Conservation (phyloP, 345 rosid species). For the Firmiana major region DNA sequence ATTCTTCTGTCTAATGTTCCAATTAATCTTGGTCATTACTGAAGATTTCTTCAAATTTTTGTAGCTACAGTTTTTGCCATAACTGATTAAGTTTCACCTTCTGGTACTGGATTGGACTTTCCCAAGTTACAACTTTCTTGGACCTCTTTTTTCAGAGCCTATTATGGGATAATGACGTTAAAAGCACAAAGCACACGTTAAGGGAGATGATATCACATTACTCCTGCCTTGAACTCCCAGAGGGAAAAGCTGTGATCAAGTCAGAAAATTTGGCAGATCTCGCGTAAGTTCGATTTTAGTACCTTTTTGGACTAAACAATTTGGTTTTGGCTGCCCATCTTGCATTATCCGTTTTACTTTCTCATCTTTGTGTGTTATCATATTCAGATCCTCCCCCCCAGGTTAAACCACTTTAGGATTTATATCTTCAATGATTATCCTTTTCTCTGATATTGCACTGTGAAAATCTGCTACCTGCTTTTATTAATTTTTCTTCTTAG, state of each 20-base stretch:
- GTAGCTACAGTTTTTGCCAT: conserved; percentile 2
- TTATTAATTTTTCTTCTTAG: background rate
- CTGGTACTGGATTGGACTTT: background rate
- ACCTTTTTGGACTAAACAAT: background rate
- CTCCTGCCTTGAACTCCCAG: conserved; percentile 74
- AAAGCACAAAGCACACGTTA: conserved; percentile 81
- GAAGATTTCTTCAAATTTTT: background rate
- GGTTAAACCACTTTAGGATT: background rate
- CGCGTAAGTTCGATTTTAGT: conserved; percentile 49
- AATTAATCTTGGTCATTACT: background rate
- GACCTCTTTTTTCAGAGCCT: conserved; percentile 58
- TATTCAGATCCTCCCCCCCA: background rate
- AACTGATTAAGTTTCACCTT: background rate
- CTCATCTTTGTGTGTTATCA: background rate
- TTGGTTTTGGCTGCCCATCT: background rate
- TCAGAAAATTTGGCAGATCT: conserved; percentile 72
- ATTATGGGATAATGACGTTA: conserved; percentile 81
- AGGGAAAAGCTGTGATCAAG: conserved; percentile 74
- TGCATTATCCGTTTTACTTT: background rate
- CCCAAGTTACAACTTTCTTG: conserved; percentile 13
- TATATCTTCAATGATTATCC: background rate
- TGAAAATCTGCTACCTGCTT: background rate
- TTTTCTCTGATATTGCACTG: background rate
- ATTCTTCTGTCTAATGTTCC: background rate
- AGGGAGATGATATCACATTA: conserved; percentile 79